Percentiles rank a stretch among this genome's conserved stretches.
phyloP scores from a whole-genome alignment of 2,329 filamentous ascomycete genomes.

The Pseudogymnoascus sp. region DNA sequence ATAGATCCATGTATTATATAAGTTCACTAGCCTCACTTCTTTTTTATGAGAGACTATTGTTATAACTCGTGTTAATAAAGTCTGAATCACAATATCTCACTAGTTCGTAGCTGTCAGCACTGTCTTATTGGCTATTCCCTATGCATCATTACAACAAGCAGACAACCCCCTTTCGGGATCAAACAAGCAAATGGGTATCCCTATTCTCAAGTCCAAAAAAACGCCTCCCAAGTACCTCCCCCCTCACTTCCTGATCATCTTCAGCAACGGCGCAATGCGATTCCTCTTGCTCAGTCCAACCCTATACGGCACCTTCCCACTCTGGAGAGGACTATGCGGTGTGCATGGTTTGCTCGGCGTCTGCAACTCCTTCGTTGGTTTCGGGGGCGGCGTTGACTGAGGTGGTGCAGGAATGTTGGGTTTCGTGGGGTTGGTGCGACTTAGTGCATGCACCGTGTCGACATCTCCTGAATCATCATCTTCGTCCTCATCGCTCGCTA shows the following conservation, averaged over 20 bases:
- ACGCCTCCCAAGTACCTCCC: not conserved
- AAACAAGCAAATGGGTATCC: slow-evolving; percentile 12
- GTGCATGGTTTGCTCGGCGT: slow-evolving; percentile 11
- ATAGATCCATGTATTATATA: not conserved
- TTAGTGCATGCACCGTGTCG: not conserved
- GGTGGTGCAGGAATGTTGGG: not conserved
- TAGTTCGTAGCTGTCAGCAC: not conserved
- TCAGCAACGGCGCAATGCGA: slow-evolving; percentile 39
- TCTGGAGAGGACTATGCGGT: slow-evolving; percentile 13
- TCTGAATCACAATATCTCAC: not conserved
- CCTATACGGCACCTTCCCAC: slow-evolving; percentile 34
- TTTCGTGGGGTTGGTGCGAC: not conserved
- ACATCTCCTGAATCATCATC: not conserved
- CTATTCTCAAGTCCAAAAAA: not conserved
- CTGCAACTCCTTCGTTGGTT: slow-evolving; percentile 13
- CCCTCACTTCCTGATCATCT: slow-evolving; percentile 35
- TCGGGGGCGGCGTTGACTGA: not conserved
- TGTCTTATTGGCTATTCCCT: not conserved
- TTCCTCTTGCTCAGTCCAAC: slow-evolving; percentile 41
- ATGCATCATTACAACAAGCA: not conserved
- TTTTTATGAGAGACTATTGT: slow-evolving; percentile 49
- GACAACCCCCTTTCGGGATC: not conserved
- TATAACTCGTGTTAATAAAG: not conserved
- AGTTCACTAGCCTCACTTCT: not conserved
- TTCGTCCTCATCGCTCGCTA: not conserved